phyloP scores from a whole-genome alignment of 73 alveolate species.

The Paramecium sonneborni region DNA sequence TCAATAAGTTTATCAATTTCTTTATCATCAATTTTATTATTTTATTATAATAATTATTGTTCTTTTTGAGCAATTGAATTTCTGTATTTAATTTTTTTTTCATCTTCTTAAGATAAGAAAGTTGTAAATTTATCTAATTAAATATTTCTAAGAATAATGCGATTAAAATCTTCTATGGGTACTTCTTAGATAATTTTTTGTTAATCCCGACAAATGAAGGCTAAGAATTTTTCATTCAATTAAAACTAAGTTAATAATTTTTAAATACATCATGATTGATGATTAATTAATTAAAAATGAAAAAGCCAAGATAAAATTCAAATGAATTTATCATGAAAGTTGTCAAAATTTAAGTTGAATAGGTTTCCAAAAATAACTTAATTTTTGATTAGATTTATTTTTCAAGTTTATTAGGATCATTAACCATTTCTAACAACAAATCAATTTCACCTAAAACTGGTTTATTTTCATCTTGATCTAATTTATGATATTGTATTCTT shows the following conservation, averaged over 20 bases:
- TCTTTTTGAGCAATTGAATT: not conserved
- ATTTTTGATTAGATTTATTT: not conserved
- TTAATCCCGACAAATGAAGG: not conserved
- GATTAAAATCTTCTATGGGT: not conserved
- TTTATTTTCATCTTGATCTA: not conserved
- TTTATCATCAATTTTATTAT: not conserved
- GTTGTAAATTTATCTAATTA: not conserved
- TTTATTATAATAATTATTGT: not conserved
- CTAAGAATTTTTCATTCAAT: not conserved
- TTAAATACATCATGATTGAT: not conserved
- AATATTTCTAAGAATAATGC: not conserved
- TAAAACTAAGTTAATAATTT: not conserved
- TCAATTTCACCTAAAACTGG: conserved; percentile 2
- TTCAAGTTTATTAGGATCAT: not conserved
- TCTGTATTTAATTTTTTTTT: not conserved
- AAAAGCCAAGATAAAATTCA: not conserved
- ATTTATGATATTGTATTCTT: not conserved
- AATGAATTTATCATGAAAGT: conserved; percentile 27
- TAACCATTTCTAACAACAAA: not conserved
- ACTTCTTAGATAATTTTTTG: not conserved
- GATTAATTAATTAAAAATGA: not conserved
- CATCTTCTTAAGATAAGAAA: not conserved
- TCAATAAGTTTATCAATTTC: not conserved
- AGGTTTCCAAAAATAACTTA: not conserved
- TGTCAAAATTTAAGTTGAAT: not conserved